Conservation (phyloP, 2,329 filamentous ascomycete species). For the Trichoderma guizhouense region DNA sequence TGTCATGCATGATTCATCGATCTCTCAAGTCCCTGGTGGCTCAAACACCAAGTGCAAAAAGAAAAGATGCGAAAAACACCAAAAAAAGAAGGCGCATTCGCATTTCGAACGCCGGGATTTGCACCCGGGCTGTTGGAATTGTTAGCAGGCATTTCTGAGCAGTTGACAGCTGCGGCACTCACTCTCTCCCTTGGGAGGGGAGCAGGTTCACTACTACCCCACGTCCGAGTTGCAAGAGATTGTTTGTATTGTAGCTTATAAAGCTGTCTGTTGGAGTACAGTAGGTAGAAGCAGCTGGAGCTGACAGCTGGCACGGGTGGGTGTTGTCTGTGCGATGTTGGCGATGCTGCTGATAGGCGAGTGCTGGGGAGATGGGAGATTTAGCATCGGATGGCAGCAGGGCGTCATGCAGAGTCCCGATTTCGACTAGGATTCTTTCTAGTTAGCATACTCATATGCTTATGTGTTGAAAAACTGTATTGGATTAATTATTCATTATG, state of each 20-base stretch:
- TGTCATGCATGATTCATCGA: not conserved
- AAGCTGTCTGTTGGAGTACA: not conserved
- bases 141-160: conserved; percentile 14
- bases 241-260: conserved; percentile 16
- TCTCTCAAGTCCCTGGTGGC: not conserved
- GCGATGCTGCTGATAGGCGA: conserved; percentile 1
- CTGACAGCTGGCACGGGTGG: not conserved
- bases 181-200: conserved; percentile 28
- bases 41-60: not conserved
- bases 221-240: conserved; percentile 22
- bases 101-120: conserved; percentile 28
- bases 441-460: not conserved
- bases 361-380: not conserved
- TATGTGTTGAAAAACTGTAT: not conserved
- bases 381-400: not conserved
- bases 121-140: conserved; percentile 22
- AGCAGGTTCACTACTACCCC: conserved; percentile 28
- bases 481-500: not conserved
- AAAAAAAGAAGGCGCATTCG: conserved; percentile 14
- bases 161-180: conserved; percentile 21
- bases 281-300: not conserved
- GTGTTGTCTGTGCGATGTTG: not conserved
- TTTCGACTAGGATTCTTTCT: not conserved
- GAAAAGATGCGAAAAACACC: conserved; percentile 14
- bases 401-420: not conserved